phyloP scores from a whole-genome alignment of 495 filamentous ascomycete species.

The Viridothelium virens region DNA sequence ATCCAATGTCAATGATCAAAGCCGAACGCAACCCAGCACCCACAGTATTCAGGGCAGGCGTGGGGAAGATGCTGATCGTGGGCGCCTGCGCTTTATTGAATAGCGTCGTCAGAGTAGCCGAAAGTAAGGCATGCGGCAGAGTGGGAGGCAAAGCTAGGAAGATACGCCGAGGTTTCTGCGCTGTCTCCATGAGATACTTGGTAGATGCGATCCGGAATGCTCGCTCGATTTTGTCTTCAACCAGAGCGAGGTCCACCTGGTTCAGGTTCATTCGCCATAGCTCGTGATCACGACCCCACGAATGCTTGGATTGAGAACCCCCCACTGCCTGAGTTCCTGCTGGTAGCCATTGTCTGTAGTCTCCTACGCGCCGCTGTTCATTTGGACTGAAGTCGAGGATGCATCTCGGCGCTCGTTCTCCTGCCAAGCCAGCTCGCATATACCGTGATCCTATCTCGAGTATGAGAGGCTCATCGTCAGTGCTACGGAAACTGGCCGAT shows the following conservation, averaged over 20 bases:
- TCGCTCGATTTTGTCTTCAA: constrained; percentile 83
- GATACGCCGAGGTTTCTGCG: constrained; percentile 64
- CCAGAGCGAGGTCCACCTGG: constrained; percentile 62
- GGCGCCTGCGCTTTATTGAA: constrained; percentile 76
- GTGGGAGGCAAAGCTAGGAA: constrained; percentile 65
- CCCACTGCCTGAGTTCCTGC: constrained; percentile 38
- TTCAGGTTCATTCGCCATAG: constrained; percentile 73
- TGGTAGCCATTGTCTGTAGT: constrained; percentile 63
- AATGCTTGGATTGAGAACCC: constrained; percentile 31
- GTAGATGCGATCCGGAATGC: constrained; percentile 76
- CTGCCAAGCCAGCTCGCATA: constrained; percentile 77
- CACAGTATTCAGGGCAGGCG: constrained; percentile 60
- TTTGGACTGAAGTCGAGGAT: constrained; percentile 62
- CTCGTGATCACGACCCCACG: constrained; percentile 68
- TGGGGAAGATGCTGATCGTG: constrained; percentile 70
- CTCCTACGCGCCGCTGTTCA: constrained; percentile 69
- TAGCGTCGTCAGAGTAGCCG: constrained; percentile 60
- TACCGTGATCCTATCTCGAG: constrained; percentile 75
- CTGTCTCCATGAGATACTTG: constrained; percentile 64
- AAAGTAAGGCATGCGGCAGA: constrained; percentile 71
- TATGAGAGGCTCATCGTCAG: constrained; percentile 71
- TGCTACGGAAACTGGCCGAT: constrained; percentile 59
- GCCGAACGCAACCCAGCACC: constrained; percentile 74
- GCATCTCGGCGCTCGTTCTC: constrained; percentile 67
- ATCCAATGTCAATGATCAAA: constrained; percentile 81